phyloP scores from a whole-genome alignment of 441 rosid species.

The Euphorbia schlechtendalii region DNA sequence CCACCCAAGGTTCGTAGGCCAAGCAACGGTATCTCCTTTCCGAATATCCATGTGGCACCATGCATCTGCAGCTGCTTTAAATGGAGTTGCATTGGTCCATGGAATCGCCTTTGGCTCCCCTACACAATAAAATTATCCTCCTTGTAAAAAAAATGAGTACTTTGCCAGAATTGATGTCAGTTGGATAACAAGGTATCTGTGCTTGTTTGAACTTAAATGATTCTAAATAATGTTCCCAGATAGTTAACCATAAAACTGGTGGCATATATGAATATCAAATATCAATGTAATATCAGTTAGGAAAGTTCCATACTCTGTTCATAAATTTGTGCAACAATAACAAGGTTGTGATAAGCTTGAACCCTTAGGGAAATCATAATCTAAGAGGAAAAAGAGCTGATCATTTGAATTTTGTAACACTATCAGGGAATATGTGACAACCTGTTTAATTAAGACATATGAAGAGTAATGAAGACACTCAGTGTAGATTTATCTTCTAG shows the following conservation, averaged over 20 bases:
- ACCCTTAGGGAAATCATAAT: not conserved
- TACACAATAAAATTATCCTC: conserved; percentile 33
- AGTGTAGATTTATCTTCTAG: not conserved
- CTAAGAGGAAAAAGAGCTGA: not conserved
- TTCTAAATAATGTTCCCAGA: conserved; percentile 1
- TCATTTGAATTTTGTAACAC: not conserved
- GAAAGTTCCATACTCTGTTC: too few species aligned
- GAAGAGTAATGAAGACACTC: not conserved
- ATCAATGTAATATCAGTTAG: too few species aligned
- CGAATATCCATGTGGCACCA: conserved; percentile 96
- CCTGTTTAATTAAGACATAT: not conserved
- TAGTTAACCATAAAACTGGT: not conserved
- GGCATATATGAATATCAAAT: too few species aligned
- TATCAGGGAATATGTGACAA: not conserved
- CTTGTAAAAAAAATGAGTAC: conserved; percentile 2
- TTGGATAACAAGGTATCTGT: not conserved
- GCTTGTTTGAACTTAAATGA: not conserved
- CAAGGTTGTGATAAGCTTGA: too few species aligned
- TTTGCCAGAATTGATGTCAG: conserved; percentile 1
- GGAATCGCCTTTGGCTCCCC: conserved; percentile 99
- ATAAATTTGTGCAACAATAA: too few species aligned
- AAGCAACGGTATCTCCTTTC: conserved; percentile 64
- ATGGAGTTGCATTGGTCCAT: conserved; percentile 67
- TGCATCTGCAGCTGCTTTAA: conserved; percentile 94
- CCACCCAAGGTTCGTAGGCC: conserved; percentile 99